A percentile compares a stretch with the other conserved stretches of the same genome.
phyloP scores from a whole-genome alignment of 345 rosid species.

The Citrus medica region DNA sequence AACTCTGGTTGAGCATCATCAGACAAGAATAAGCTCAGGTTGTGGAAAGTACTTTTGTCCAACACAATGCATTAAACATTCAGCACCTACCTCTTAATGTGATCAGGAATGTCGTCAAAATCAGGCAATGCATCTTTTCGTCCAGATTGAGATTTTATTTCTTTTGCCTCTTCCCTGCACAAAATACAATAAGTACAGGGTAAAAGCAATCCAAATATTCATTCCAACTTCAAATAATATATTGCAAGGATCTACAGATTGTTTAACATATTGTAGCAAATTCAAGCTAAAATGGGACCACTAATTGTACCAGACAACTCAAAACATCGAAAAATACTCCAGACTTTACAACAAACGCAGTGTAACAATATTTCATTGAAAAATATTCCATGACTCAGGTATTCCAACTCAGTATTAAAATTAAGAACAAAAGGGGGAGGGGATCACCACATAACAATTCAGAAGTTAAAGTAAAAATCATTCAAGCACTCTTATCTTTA shows the following conservation, averaged over 20 bases:
- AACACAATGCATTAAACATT: neutral
- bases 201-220: neutral
- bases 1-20: neutral
- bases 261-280: neutral
- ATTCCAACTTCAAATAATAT: neutral
- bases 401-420: neutral
- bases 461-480: neutral
- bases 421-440: neutral
- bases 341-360: no score
- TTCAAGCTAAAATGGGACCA: neutral
- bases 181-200: neutral
- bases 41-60: neutral
- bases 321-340: no score
- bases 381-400: neutral
- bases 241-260: neutral
- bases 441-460: neutral
- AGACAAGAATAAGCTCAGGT: neutral
- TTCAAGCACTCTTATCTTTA: neutral
- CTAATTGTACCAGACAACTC: no score
- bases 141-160: conserved; percentile 33
- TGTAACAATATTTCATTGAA: neutral
- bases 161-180: conserved; percentile 75
- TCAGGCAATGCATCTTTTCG: conserved; percentile 18
- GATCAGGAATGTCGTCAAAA: conserved; percentile 40
- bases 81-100: conserved; percentile 51